Evolutionary conservation across 2,329 filamentous ascomycete species (phyloP).

Genomic region (Setomelanomma holmii): DNA sequence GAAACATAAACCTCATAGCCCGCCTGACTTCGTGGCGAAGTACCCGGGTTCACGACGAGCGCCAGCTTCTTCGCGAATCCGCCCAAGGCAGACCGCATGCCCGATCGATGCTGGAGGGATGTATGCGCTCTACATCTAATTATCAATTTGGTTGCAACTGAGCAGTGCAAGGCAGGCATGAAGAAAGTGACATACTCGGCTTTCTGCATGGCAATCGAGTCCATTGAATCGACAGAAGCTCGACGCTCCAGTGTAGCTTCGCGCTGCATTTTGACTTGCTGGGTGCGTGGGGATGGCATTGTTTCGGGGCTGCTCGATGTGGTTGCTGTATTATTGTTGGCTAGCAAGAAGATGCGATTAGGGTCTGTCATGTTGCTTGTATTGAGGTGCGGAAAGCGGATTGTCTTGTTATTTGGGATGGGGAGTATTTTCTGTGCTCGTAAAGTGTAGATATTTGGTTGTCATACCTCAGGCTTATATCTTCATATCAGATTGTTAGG

Average conservation of each 20-base stretch:
- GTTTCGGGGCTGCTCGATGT: no score
- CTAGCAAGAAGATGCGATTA: not conserved
- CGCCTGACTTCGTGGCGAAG: not conserved
- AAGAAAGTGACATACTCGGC: not conserved
- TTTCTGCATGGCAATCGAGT: conserved; percentile 3
- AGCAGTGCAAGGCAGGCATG: not conserved
- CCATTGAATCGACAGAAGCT: not conserved
- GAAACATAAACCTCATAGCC: not conserved
- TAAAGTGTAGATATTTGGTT: no score
- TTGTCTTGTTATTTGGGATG: no score
- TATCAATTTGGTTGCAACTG: no score
- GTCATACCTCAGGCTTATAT: no score
- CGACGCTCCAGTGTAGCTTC: not conserved
- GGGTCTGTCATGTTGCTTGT: not conserved
- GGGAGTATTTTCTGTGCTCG: no score
- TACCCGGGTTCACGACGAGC: not conserved
- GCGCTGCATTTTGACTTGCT: not conserved
- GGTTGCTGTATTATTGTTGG: not conserved
- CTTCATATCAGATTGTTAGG: not conserved
- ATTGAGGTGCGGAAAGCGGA: no score
- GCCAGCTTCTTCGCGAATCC: not conserved
- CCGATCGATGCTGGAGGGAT: not conserved
- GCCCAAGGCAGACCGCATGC: not conserved
- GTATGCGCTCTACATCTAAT: not conserved
- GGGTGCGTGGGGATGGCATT: not conserved